phyloP scores from a whole-genome alignment of 805 yeast species.

The Blastobotrys peoriensis region DNA sequence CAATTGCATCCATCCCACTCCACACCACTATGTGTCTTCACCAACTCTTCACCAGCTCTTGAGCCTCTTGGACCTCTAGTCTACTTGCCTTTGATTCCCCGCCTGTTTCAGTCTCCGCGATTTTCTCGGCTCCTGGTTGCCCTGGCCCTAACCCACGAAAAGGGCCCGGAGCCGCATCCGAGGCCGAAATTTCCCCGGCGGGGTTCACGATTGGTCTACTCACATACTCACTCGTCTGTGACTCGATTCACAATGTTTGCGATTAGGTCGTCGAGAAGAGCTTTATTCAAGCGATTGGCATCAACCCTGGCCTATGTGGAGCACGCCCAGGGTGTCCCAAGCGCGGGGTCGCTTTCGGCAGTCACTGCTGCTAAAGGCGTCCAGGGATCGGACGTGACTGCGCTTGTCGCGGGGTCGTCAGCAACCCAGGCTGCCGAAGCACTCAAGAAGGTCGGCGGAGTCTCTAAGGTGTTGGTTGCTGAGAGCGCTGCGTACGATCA shows the following conservation, averaged over 20 bases:
- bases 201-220: too few relatives aligned
- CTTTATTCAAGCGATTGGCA: conserved; percentile 7
- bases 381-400: conserved; percentile 64
- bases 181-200: too few relatives aligned
- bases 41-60: too few relatives aligned
- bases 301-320: conserved; percentile 76
- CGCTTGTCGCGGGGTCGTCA: conserved; percentile 61
- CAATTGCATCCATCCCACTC: too few relatives aligned
- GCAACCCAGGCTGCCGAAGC: conserved; percentile 46
- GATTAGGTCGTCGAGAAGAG: neutral
- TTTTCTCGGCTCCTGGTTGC: too few relatives aligned
- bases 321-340: conserved; percentile 43
- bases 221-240: too few relatives aligned
- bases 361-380: conserved; percentile 67
- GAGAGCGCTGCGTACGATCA: conserved; percentile 53
- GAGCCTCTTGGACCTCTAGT: too few relatives aligned
- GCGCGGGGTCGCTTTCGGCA: conserved; percentile 66
- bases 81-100: too few relatives aligned
- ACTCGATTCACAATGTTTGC: neutral
- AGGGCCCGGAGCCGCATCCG: too few relatives aligned
- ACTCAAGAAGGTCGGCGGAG: conserved; percentile 47
- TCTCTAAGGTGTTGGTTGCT: conserved; percentile 54
- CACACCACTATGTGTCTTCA: too few relatives aligned
- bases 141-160: too few relatives aligned
- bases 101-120: too few relatives aligned